Base-by-base conservation (phyloP, 176 grass and related monocot species). In the Calamus simplicifolius region DNA sequence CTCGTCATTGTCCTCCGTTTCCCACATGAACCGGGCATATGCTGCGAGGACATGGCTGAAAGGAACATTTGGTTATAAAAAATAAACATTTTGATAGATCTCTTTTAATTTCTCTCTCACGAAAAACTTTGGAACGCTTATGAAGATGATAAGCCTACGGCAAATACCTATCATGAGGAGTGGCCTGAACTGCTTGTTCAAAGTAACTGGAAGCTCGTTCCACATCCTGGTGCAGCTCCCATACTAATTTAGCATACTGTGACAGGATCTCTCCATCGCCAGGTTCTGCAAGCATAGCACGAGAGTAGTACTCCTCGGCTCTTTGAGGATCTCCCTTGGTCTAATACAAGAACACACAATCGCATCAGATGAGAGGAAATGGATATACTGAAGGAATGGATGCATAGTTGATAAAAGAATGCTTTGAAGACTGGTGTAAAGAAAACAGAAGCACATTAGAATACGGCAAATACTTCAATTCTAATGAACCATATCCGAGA, bases 291-390 rank as follows among this genome's bases (percentile, higher is more conserved):
- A 97, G 78, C 5, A 97, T 91, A 0, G 84, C 93, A 14, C 93
- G 86, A 58, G 93, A 97, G 48, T 91, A 97, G 66, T 91, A 97
- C 69, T 97, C 93, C 75, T 97, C 87, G 1, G 93, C 93, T 69
- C 59, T 78, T 57, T 77, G 56, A 16, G 18, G 53, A 61, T 89
- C 93, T 14, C 85, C 76, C 49, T 80, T 97, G 0, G 71, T 76
- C 92, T 96, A 38, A 15, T 58, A 30, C 30, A 16, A 57, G 25
- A 56, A 48, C 16, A 28, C 18, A 43, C 5, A 15, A 16, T 30
- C 28, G 10, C n/a, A 30, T 18, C 19, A 5, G 12, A 54, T 18
- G 35, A 43, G 10, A 28, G 12, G 25, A 27, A 43, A 43, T 43
- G 35, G 12, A 13, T 43, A 43, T 43, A 43, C 5, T 13, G 35